Base-by-base conservation (phyloP, 2,329 filamentous ascomycete genomes). In the Ophiostoma australiae region DNA sequence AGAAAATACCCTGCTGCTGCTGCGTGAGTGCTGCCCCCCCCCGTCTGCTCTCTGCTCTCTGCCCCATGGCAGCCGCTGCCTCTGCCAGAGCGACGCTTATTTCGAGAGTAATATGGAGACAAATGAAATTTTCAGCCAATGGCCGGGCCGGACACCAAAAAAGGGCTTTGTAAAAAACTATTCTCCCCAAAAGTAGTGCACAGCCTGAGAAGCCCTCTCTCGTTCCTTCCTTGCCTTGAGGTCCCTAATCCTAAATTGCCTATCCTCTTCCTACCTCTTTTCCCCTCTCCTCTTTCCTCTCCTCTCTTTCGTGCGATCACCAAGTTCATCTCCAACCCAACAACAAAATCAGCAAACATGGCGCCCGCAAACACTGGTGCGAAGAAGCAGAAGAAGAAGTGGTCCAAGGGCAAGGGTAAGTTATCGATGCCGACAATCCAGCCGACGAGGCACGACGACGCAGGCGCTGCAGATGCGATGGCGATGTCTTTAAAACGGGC, bases 301-400 rank as follows among this genome's bases (percentile, higher is more conserved):
- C 52, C 55, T 39, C 31, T 69, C 52, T 55, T n/a, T 73, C 58
- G 70, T 74, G 70, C 65, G 69, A 69, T 71, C 70, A 70, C 44
- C 72, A 73, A 71, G 70, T 72, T 73, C 65, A 72, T 72, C 68
- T 75, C 76, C 77, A 76, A 70, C 77, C 15, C 61, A 65, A 79
- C 79, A 82, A 81, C 76, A 73, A 73, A 70, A 74, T 71, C 72
- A 71, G 73, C 70, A 74, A 75, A 69, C 65, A 84, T 84, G 82
- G 82, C 82, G 76, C 82, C 82, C 80, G 81, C 81, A 77, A 78
- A 78, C 80, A 84, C 88, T 80, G 89, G 89, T 81, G 89, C 86
- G 80, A 91, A 91, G 87, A 91, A 91, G 85, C 88, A 90, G 83
- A 91, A 91, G 89, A 91, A 91, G 89, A 91, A 91, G 88, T 91